Evolutionary conservation across 768 basidiomycete species (phyloP), one percentile per base, ranked within the genome.

Genomic region (Mycena alexandri): DNA sequence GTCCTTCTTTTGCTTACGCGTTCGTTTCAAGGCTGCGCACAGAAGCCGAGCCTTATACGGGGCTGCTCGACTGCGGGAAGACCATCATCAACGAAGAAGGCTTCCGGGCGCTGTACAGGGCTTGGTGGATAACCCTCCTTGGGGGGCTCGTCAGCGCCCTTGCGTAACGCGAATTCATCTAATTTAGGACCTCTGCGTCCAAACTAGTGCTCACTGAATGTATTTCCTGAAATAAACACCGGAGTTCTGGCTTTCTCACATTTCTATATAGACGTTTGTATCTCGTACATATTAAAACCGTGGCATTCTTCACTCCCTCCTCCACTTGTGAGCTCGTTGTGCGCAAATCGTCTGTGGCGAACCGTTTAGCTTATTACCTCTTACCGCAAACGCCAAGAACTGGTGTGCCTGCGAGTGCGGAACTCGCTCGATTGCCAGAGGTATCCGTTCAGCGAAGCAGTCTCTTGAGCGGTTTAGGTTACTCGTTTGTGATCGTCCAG

Each of bases 31-130:
- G 92, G 13, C 80, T 94, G 71, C 86, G 93, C 68, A 88, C 84
- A 64, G 93, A 94, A 76, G 87, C 84, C 47, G 92, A 95, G 72
- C 93, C 94, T 33, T 95, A 95, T 74, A 75, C 85, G 41, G 90
- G 94, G 9, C 77, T 95, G 36, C 76, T 86, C 10, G 92, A 95
- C 75, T 94, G 93, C 65, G 89, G 83, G 13, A 92, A 91, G 78
- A 85, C 88, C 69, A 93, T 95, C 38, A 75, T 91, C 14, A 84
- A 90, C 38, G 94, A 96, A 77, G 94, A 96, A 76, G 94, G 94
- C 1, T 86, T 85, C 80, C 75, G 77, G 70, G 85, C 92, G 0
- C 76, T 96, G 60, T 94, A 93, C 75, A 89, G 93, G 38, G 94
- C 90, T 6, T 95, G 93, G 93, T 95, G 93, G 94, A 74, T 94